phyloP scores from a whole-genome alignment of 495 filamentous ascomycete genomes.

The Mycothermus thermophilus region DNA sequence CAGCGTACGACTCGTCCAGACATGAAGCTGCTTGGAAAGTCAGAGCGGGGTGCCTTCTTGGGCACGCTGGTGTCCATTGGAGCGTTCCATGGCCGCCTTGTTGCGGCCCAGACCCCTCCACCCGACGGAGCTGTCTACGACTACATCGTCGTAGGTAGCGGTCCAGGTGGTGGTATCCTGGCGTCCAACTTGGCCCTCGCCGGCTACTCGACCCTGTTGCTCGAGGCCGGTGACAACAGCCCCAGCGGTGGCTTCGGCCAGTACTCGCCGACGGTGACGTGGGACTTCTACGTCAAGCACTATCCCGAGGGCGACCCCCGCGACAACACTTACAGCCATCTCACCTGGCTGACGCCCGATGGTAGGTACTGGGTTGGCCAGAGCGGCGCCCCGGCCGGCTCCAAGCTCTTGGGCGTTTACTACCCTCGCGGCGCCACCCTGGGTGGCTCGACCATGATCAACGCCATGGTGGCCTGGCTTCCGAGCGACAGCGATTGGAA shows the following conservation, averaged over 20 bases:
- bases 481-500: conserved; percentile 35
- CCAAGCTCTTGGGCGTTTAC: conserved; percentile 27
- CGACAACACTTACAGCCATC: conserved; percentile 24
- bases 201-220: conserved; percentile 38
- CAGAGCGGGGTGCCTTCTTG: too few species aligned
- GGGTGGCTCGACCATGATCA: conserved; percentile 34
- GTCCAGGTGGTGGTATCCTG: conserved; percentile 43
- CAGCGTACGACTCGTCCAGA: too few species aligned
- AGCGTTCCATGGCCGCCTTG: too few species aligned
- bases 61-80: too few species aligned
- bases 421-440: conserved; percentile 36
- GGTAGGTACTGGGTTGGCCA: conserved; percentile 21
- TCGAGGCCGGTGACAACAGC: conserved; percentile 48
- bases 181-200: conserved; percentile 41
- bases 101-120: too few species aligned
- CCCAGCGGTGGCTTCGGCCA: conserved; percentile 16
- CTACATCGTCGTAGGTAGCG: conserved; percentile 46
- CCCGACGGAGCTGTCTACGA: too few species aligned
- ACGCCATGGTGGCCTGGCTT: conserved; percentile 25
- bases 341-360: conserved; percentile 19
- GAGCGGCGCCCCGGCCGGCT: conserved; percentile 24
- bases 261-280: conserved; percentile 19
- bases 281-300: conserved; percentile 29
- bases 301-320: too few species aligned
- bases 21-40: too few species aligned